phyloP scores from a whole-genome alignment of 768 basidiomycete species.

The Hemileccinum rubropunctum region DNA sequence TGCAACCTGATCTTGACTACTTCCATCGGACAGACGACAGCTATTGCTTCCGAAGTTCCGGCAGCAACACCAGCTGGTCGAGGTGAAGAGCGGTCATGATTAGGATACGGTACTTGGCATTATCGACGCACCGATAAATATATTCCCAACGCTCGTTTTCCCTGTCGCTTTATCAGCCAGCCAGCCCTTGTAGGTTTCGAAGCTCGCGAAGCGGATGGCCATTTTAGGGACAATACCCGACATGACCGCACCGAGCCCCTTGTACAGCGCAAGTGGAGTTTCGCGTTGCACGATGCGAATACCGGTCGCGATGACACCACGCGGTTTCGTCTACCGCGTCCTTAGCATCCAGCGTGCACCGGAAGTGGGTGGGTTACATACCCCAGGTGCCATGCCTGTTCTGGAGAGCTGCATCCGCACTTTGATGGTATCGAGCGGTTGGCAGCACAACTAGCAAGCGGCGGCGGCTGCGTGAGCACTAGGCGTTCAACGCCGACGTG shows the following conservation, averaged over 20 bases:
- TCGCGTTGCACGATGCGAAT: constrained; percentile 84
- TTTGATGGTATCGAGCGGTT: constrained; percentile 98
- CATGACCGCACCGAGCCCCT: constrained; percentile 94
- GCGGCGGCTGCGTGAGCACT: constrained; percentile 3
- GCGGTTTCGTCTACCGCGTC: constrained; percentile 72
- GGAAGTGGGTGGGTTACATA: constrained; percentile 41
- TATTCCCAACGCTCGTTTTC: constrained; percentile 70
- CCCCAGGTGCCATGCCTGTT: constrained; percentile 76
- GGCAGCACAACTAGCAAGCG: constrained; percentile 62
- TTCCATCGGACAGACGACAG: constrained; percentile 98
- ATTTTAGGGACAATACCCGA: constrained; percentile 99
- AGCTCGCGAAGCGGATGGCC: constrained; percentile 98
- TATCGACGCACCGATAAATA: constrained; percentile 73
- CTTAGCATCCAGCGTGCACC: background rate
- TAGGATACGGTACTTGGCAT: background rate
- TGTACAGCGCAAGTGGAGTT: constrained; percentile 94
- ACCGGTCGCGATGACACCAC: constrained; percentile 92
- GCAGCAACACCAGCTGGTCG: constrained; percentile 87
- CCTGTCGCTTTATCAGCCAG: constrained; percentile 76
- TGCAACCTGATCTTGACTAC: constrained; percentile 98
- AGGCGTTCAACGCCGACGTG: background rate
- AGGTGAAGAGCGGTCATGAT: constrained; percentile 2
- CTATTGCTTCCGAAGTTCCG: constrained; percentile 92
- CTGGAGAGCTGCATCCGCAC: constrained; percentile 99
- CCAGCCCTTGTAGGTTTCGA: constrained; percentile 90